Conservation (phyloP, 1,139 yeast species). For the Debaryomyces sp. region DNA sequence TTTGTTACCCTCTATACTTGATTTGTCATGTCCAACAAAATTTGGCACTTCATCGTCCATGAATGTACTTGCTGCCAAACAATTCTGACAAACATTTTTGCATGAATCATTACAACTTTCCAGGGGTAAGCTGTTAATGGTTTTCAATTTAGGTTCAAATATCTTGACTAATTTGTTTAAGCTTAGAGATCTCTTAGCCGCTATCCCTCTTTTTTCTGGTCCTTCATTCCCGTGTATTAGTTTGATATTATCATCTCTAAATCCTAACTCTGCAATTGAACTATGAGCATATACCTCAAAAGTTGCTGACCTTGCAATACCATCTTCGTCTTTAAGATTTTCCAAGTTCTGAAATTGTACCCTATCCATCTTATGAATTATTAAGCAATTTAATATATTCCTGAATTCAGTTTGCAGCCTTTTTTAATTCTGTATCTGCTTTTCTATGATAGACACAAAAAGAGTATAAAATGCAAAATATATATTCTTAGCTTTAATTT, state of each 20-base stretch:
- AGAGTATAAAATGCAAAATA: neutral
- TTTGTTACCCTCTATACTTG: neutral
- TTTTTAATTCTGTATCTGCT: neutral
- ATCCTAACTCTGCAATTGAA: neutral
- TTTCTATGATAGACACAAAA: neutral
- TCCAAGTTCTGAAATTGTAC: neutral
- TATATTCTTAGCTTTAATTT: neutral
- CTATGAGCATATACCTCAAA: neutral
- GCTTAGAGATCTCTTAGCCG: conserved; percentile 3
- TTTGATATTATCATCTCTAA: conserved; percentile 7
- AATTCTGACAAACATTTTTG: conserved; percentile 11
- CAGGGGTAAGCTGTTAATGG: conserved; percentile 8
- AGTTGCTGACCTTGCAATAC: neutral
- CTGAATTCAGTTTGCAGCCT: neutral
- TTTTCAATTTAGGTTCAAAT: conserved; percentile 7
- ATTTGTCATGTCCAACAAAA: neutral
- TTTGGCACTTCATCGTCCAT: neutral
- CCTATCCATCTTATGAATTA: neutral
- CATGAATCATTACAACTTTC: conserved; percentile 7
- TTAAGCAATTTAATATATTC: neutral
- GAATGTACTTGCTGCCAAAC: conserved; percentile 2
- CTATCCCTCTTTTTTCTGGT: conserved; percentile 16
- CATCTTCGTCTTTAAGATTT: neutral
- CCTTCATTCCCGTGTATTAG: conserved; percentile 11
- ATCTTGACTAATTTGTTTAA: neutral